Conservation (phyloP, 495 filamentous ascomycete genomes). For the Cudoniella acicularis region DNA sequence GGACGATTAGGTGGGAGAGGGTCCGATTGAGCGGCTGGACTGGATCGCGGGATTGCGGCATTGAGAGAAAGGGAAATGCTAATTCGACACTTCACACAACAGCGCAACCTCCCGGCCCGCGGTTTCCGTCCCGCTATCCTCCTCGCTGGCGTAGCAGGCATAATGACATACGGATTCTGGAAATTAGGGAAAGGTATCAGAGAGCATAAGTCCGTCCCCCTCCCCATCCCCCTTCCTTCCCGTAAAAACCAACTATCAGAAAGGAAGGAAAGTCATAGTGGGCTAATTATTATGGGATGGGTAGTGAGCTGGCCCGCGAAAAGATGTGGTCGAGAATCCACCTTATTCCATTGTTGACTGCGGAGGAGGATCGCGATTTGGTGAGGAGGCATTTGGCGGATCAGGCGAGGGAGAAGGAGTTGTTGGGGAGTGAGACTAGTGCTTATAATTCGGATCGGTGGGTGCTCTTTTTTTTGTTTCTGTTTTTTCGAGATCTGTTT, state of each 20-base stretch:
- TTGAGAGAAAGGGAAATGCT: not conserved
- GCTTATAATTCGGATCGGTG: slow-evolving; percentile 89
- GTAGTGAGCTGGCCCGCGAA: slow-evolving; percentile 87
- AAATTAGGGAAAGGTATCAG: slow-evolving; percentile 71
- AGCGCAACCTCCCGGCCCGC: slow-evolving; percentile 90
- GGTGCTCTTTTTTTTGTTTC: slow-evolving; percentile 29
- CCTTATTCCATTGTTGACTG: slow-evolving; percentile 86
- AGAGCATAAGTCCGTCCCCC: slow-evolving; percentile 81
- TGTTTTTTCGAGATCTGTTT: not conserved
- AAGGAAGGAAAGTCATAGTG: not conserved
- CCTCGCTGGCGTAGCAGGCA: slow-evolving; percentile 63
- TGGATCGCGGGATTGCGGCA: too few species aligned
- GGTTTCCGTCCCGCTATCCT: slow-evolving; percentile 82
- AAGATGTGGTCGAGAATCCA: slow-evolving; percentile 97
- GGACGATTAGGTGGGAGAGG: not conserved
- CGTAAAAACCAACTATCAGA: too few species aligned
- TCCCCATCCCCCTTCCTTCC: too few species aligned
- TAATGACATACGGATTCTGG: slow-evolving; percentile 90
- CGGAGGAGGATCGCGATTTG: slow-evolving; percentile 92
- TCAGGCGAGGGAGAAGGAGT: slow-evolving; percentile 81
- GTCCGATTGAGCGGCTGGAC: not conserved
- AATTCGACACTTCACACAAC: slow-evolving; percentile 12
- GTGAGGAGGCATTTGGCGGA: slow-evolving; percentile 82
- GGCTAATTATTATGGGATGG: slow-evolving; percentile 1
- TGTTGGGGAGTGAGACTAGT: slow-evolving; percentile 72